These are phyloP conservation scores for Diaporthe batatas DNA, from an alignment of 2,329 filamentous ascomycete species.

Conservation along the genomic window DNA sequence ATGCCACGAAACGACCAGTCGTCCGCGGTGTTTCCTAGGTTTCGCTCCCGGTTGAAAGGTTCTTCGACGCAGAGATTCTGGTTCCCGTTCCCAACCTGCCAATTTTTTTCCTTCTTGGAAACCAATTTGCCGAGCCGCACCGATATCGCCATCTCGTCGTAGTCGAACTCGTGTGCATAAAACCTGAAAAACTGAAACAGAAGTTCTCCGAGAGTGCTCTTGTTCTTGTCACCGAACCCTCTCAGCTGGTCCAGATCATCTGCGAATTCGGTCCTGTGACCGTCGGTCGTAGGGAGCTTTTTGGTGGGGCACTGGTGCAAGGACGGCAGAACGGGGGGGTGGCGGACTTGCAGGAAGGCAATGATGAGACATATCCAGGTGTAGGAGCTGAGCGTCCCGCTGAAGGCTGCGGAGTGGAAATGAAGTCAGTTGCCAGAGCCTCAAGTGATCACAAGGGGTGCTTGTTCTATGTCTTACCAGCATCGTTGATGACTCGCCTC, in stretches of 20 bases:
- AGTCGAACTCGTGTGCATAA: slow-evolving; percentile 94
- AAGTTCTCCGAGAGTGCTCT: slow-evolving; percentile 85
- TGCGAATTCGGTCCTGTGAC: slow-evolving; percentile 81
- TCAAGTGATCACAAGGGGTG: not conserved
- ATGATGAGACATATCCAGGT: slow-evolving; percentile 99
- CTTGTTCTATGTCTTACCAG: slow-evolving; percentile 74
- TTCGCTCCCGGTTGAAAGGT: slow-evolving; percentile 90
- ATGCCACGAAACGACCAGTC: slow-evolving; percentile 94
- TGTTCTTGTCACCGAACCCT: slow-evolving; percentile 83
- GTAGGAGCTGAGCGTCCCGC: slow-evolving; percentile 96
- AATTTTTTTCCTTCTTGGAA: slow-evolving; percentile 87
- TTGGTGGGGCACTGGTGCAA: slow-evolving; percentile 81
- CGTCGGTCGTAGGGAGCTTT: slow-evolving; percentile 72
- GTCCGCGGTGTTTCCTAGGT: slow-evolving; percentile 95
- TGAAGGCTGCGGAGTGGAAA: slow-evolving; percentile 73
- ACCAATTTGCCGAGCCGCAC: slow-evolving; percentile 84
- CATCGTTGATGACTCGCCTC: slow-evolving; percentile 92
- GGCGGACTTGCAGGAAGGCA: slow-evolving; percentile 90
- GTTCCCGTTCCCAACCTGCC: slow-evolving; percentile 82
- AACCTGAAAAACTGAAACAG: slow-evolving; percentile 96
- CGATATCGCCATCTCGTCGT: slow-evolving; percentile 85
- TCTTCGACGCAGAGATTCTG: slow-evolving; percentile 96
- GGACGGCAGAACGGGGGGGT: slow-evolving; percentile 85
- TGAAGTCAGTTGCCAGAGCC: slow-evolving; percentile 26
- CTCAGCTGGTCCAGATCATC: slow-evolving; percentile 83